Evolutionary conservation across 306 rosid genomes (phyloP).

Genomic region (Rosa persica): DNA sequence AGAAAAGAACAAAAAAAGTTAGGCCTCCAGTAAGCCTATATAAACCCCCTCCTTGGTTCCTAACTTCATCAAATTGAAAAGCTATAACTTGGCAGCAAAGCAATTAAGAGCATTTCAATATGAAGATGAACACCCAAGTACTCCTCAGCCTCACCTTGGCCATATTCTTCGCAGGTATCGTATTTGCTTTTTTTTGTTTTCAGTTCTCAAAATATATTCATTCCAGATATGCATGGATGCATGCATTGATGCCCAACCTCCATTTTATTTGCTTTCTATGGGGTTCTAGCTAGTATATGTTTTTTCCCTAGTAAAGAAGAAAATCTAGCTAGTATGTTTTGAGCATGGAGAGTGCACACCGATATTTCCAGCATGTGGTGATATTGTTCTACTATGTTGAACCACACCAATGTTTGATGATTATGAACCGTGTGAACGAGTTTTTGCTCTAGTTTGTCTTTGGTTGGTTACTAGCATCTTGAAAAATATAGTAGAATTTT

Average conservation of each 20-base stretch:
- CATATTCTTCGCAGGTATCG: conserved; percentile 41
- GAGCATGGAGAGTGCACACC: no score
- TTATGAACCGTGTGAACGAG: background rate
- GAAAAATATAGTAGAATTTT: background rate
- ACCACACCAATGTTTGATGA: background rate
- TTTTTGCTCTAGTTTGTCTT: no score
- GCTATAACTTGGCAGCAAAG: background rate
- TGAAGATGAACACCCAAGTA: conserved; percentile 29
- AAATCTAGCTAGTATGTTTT: background rate
- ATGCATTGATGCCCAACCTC: background rate
- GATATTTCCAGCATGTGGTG: no score
- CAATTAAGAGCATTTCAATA: background rate
- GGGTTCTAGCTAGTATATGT: background rate
- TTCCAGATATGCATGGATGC: background rate
- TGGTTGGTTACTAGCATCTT: background rate
- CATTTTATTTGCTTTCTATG: background rate
- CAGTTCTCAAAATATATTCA: background rate
- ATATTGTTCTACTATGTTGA: background rate
- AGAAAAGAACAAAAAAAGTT: background rate
- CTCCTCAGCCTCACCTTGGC: conserved; percentile 28
- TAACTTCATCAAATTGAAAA: background rate
- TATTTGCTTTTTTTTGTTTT: background rate
- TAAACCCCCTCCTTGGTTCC: background rate
- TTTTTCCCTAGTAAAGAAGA: background rate
- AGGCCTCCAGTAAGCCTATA: background rate